Conservation (phyloP, 2,329 filamentous ascomycete genomes). For the Exophiala dermatitidis region DNA sequence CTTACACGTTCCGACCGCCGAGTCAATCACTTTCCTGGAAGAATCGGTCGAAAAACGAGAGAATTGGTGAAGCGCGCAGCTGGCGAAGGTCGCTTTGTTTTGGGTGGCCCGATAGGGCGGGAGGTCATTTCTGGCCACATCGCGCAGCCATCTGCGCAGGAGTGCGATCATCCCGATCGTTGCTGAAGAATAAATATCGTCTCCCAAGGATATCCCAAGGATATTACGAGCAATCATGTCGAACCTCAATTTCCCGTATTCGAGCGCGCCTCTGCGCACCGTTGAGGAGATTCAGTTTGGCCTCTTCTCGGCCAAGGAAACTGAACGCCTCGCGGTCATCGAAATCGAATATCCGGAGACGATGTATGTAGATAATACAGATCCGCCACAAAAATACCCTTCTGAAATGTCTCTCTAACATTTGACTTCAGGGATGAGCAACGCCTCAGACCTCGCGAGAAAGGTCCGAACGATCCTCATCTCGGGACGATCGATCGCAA, state of each 20-base stretch:
- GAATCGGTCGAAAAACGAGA: constrained; percentile 17
- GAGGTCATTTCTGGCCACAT: constrained; percentile 24
- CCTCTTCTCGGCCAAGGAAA: constrained; percentile 93
- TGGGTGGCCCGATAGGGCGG: constrained; percentile 25
- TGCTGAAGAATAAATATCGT: constrained; percentile 17
- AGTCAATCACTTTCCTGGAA: constrained; percentile 20
- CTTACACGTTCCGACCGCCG: constrained; percentile 13
- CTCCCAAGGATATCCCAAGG: constrained; percentile 26
- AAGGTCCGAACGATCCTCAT: constrained; percentile 89
- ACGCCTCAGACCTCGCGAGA: constrained; percentile 79
- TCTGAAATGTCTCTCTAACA: constrained; percentile 20
- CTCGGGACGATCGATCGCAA: constrained; percentile 94
- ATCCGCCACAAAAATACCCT: constrained; percentile 7
- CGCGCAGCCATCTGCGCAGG: constrained; percentile 21
- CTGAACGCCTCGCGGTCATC: constrained; percentile 96
- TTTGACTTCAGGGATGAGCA: constrained; percentile 61
- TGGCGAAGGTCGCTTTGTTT: constrained; percentile 20
- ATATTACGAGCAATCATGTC: constrained; percentile 60
- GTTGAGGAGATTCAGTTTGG: constrained; percentile 99
- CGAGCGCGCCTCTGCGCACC: constrained; percentile 90
- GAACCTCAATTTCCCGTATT: constrained; percentile 84
- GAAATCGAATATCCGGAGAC: constrained; percentile 98
- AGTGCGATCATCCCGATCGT: constrained; percentile 20
- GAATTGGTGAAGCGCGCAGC: constrained; percentile 24
- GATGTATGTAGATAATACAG: constrained; percentile 50